phyloP scores from a whole-genome alignment of 2,329 filamentous ascomycete species.

The Pseudogymnoascus sp. region DNA sequence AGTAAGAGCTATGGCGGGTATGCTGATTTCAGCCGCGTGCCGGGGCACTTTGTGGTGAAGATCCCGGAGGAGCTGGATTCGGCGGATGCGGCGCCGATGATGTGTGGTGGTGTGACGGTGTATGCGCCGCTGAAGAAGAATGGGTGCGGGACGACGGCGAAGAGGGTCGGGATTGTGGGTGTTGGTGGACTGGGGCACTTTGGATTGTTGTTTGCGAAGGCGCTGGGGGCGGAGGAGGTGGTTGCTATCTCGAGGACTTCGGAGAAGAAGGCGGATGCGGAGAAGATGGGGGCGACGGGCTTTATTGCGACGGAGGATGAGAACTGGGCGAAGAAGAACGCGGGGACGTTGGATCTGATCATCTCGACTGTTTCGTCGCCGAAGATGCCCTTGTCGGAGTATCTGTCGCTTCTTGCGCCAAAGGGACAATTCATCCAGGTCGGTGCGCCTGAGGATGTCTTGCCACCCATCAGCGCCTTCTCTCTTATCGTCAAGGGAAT shows the following conservation, averaged over 20 bases:
- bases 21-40: constrained; percentile 35
- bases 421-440: constrained; percentile 55
- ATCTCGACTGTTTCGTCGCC: constrained; percentile 44
- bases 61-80: constrained; percentile 42
- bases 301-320: constrained; percentile 42
- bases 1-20: constrained; percentile 10
- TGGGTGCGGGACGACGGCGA: constrained; percentile 53
- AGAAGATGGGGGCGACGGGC: constrained; percentile 47
- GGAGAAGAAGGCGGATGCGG: constrained; percentile 47
- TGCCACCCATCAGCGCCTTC: neutral
- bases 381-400: constrained; percentile 51
- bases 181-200: constrained; percentile 66
- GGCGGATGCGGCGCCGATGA: constrained; percentile 50
- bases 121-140: constrained; percentile 59
- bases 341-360: constrained; percentile 44
- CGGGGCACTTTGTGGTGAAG: constrained; percentile 47
- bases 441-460: constrained; percentile 28
- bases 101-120: constrained; percentile 68
- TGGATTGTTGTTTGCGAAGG: constrained; percentile 59
- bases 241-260: constrained; percentile 52
- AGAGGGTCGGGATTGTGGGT: constrained; percentile 59
- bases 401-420: constrained; percentile 47
- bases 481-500: neutral
- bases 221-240: constrained; percentile 55
- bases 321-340: constrained; percentile 46